Conservation (phyloP, 371 early-diverging fungal genomes). For the Umbelopsis sp. region DNA sequence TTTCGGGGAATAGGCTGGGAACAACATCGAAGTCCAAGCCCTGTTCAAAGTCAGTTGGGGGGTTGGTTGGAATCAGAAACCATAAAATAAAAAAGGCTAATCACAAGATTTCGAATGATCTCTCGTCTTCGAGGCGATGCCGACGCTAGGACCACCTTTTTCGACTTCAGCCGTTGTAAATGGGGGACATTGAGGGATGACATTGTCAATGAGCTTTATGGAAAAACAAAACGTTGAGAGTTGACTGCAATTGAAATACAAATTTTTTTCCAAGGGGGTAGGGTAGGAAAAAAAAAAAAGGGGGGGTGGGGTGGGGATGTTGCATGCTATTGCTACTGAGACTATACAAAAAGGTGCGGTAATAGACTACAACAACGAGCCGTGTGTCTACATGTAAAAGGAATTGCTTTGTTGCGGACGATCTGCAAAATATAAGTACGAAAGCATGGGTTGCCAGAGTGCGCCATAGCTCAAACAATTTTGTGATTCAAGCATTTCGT, state of each 20-base stretch:
- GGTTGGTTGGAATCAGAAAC: not conserved
- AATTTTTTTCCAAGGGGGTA: not conserved
- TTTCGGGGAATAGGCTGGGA: constrained; percentile 64
- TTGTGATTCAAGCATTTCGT: constrained; percentile 1
- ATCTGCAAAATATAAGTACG: constrained; percentile 7
- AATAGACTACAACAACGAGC: not conserved
- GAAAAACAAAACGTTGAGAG: not conserved
- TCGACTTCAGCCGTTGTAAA: constrained; percentile 35
- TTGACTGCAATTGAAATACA: not conserved
- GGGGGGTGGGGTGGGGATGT: not conserved
- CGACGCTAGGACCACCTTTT: constrained; percentile 77
- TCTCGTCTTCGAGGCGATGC: constrained; percentile 82
- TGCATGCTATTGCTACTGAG: not conserved
- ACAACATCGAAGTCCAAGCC: constrained; percentile 69
- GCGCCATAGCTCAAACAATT: constrained; percentile 13
- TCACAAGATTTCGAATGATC: constrained; percentile 66
- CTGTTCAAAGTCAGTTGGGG: constrained; percentile 31
- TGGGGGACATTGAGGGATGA: constrained; percentile 26
- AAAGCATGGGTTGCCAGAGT: constrained; percentile 16
- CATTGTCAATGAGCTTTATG: constrained; percentile 13
- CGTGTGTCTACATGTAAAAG: not conserved
- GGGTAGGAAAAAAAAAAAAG: not conserved
- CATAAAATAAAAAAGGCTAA: not conserved
- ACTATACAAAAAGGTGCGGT: not conserved
- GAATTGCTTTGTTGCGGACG: not conserved